A percentile compares a stretch with the other conserved stretches of the same genome.
Evolutionary conservation across 202 grass and related monocot genomes (phyloP).

Genomic region (Saccharum hybrid): DNA sequence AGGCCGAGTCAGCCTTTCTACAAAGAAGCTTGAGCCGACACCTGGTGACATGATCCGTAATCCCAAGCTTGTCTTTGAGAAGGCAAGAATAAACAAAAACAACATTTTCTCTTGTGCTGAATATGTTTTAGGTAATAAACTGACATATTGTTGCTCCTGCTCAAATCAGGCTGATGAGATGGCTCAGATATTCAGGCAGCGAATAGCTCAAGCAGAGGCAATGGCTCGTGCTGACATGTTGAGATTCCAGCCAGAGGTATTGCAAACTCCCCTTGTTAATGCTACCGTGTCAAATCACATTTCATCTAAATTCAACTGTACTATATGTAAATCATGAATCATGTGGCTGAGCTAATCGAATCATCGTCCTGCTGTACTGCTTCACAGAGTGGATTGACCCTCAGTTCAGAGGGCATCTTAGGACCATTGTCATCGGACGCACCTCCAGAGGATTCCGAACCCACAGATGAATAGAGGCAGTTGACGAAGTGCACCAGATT

Average conservation of each 20-base stretch:
- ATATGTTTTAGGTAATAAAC: conserved; percentile 23
- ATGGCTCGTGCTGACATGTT: conserved; percentile 98
- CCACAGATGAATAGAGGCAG: conserved; percentile 42
- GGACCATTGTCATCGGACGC: conserved; percentile 74
- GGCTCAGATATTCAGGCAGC: conserved; percentile 98
- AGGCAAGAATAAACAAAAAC: conserved; percentile 48
- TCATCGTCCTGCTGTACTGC: conserved; percentile 21
- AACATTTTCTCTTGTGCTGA: conserved; percentile 9
- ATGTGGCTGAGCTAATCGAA: conserved; percentile 19
- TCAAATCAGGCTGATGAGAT: conserved; percentile 85
- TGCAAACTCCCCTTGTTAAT: conserved; percentile 7
- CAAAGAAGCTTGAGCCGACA: conserved; percentile 93
- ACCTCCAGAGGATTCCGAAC: conserved; percentile 50
- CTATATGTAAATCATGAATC: not conserved
- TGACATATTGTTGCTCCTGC: conserved; percentile 35
- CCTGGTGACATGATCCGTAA: conserved; percentile 99
- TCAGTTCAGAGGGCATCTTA: conserved; percentile 86
- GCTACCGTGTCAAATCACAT: not conserved
- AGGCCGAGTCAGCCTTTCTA: conserved; percentile 91
- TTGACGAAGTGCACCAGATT: conserved; percentile 7
- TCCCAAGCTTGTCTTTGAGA: conserved; percentile 91
- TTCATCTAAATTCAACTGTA: conserved; percentile 2
- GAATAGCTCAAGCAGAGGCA: conserved; percentile 95
- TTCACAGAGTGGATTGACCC: conserved; percentile 83
- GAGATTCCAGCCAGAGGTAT: conserved; percentile 96